These are phyloP conservation scores for Pleurotus giganteus DNA, from an alignment of 768 basidiomycete species.

Conservation along the genomic window DNA sequence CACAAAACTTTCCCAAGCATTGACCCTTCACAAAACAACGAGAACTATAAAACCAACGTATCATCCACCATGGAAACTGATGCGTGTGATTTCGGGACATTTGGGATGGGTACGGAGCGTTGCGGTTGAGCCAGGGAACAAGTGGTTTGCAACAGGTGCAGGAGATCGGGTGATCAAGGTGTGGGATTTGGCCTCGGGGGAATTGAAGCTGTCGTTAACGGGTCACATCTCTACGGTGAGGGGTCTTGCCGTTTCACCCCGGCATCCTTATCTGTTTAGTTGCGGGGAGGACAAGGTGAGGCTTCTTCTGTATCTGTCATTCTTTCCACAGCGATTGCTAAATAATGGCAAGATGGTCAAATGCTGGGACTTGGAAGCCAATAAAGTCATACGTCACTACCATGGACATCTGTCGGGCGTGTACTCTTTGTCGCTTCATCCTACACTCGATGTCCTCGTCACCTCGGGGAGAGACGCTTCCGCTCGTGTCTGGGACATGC, in stretches of 20 bases:
- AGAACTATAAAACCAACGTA: slow-evolving; percentile 94
- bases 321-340: not conserved
- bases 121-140: slow-evolving; percentile 95
- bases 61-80: slow-evolving; percentile 94
- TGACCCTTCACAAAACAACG: slow-evolving; percentile 90
- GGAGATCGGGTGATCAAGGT: slow-evolving; percentile 99
- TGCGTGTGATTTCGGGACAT: slow-evolving; percentile 96
- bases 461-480: slow-evolving; percentile 96
- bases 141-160: slow-evolving; percentile 98
- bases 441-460: slow-evolving; percentile 93
- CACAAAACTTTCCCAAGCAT: slow-evolving; percentile 77
- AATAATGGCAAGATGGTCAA: slow-evolving; percentile 83
- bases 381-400: slow-evolving; percentile 98
- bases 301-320: not conserved
- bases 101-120: slow-evolving; percentile 96
- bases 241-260: slow-evolving; percentile 85
- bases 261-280: slow-evolving; percentile 97
- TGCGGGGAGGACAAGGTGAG: slow-evolving; percentile 95
- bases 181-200: slow-evolving; percentile 98
- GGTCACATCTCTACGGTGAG: slow-evolving; percentile 98
- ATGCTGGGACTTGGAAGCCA: slow-evolving; percentile 98
- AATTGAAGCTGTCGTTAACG: slow-evolving; percentile 92
- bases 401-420: slow-evolving; percentile 98
- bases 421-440: slow-evolving; percentile 90
- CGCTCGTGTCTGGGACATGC: slow-evolving; percentile 99